Percentiles rank a stretch among this genome's conserved stretches.
phyloP scores from a whole-genome alignment of 1,139 yeast species.

The Williopsis jadinii region DNA sequence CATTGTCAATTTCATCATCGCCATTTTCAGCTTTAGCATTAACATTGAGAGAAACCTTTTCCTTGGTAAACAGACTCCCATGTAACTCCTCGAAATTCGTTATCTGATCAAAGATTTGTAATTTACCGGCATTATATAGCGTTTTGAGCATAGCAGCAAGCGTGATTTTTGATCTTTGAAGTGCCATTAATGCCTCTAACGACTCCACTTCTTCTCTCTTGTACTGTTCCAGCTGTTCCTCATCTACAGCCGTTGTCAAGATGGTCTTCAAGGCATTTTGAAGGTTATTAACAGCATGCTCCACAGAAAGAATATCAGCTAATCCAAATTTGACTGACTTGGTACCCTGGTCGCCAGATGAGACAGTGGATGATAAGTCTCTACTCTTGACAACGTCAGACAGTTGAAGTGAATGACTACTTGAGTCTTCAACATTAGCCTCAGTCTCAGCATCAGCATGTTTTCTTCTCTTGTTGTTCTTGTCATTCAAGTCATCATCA shows the following conservation, averaged over 20 bases:
- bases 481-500: no score
- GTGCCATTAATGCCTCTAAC: constrained; percentile 33
- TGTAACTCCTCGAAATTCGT: constrained; percentile 26
- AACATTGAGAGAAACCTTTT: constrained; percentile 2
- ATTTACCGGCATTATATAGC: constrained; percentile 38
- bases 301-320: constrained; percentile 35
- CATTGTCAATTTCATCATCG: constrained; percentile 2
- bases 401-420: no score
- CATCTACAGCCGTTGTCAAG: constrained; percentile 46
- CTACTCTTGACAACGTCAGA: no score
- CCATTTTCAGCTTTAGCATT: constrained; percentile 4
- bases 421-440: no score
- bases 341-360: no score
- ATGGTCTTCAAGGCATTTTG: constrained; percentile 48
- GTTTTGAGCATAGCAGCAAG: constrained; percentile 57
- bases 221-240: constrained; percentile 33
- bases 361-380: no score
- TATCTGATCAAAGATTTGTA: constrained; percentile 41
- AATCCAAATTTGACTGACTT: constrained; percentile 11
- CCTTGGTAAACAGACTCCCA: constrained; percentile 4
- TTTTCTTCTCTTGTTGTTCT: no score
- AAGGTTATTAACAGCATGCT: constrained; percentile 41
- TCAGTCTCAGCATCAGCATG: no score
- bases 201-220: constrained; percentile 37
- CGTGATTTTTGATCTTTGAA: constrained; percentile 48